Percentiles rank a stretch among this genome's conserved stretches.
Evolutionary conservation across 202 grass and related monocot species (phyloP).

Genomic region (Setaria viridis): DNA sequence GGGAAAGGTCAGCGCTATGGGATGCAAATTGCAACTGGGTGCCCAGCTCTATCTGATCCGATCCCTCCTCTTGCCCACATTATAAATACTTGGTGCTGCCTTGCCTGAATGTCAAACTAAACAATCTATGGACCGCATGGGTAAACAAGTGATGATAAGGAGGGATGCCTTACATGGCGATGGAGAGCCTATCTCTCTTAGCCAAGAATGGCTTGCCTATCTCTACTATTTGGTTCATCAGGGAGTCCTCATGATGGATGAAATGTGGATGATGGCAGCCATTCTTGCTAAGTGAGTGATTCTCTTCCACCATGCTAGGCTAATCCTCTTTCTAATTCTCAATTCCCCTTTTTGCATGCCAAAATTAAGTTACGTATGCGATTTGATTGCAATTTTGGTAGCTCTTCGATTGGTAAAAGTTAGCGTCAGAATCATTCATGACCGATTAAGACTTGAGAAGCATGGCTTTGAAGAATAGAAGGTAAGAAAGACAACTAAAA

Average conservation of each 20-base stretch:
- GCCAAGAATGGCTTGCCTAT: constrained; percentile 86
- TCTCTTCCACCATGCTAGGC: constrained; percentile 50
- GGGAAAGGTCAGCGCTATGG: background rate
- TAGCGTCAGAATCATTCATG: no score
- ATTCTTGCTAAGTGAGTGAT: constrained; percentile 54
- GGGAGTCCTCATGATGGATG: constrained; percentile 20
- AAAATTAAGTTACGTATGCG: background rate
- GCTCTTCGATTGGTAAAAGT: no score
- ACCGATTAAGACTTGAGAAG: no score
- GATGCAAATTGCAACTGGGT: constrained; percentile 16
- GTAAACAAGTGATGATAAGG: constrained; percentile 19
- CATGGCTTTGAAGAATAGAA: background rate
- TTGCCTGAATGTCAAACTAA: constrained; percentile 29
- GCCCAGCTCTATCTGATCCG: constrained; percentile 33
- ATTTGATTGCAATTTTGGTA: no score
- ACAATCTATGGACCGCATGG: background rate
- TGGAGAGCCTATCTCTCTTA: constrained; percentile 49
- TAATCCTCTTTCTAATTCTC: constrained; percentile 41
- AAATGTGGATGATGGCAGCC: constrained; percentile 47
- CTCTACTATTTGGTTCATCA: constrained; percentile 46
- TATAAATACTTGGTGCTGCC: constrained; percentile 47
- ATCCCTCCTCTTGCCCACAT: constrained; percentile 27
- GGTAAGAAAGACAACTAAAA: background rate
- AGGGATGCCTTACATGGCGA: constrained; percentile 64
- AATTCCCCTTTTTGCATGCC: background rate